A percentile compares a stretch with the other conserved stretches of the same genome.
Evolutionary conservation across 2,329 filamentous ascomycete species (phyloP).

Genomic region (Lasiodiplodia hormozganensis): DNA sequence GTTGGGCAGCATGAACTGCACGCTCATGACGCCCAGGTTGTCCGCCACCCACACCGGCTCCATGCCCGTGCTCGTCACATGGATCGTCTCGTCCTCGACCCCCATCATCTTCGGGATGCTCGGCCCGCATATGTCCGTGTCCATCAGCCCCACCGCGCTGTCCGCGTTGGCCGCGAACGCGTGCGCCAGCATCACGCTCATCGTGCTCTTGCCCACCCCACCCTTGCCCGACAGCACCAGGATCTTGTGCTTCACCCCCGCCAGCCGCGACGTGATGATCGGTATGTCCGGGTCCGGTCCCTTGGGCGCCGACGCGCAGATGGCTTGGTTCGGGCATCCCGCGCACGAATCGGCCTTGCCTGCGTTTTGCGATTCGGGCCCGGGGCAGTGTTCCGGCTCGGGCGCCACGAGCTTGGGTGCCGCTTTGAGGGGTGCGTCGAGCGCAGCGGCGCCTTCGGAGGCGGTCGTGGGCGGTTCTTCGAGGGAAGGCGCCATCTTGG

Average conservation of each 20-base stretch:
- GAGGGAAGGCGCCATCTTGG: constrained; percentile 77
- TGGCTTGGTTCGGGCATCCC: constrained; percentile 93
- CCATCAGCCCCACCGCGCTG: constrained; percentile 90
- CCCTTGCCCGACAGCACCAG: constrained; percentile 93
- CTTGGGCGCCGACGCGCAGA: constrained; percentile 93
- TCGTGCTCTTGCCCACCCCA: constrained; percentile 95
- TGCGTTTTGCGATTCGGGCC: constrained; percentile 77
- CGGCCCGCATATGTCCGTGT: constrained; percentile 96
- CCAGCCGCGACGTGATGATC: constrained; percentile 81
- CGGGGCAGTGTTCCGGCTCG: constrained; percentile 95
- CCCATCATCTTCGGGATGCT: constrained; percentile 99
- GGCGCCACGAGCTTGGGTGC: constrained; percentile 89
- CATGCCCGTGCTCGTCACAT: constrained; percentile 88
- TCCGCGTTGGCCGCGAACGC: constrained; percentile 84
- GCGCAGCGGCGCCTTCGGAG: constrained; percentile 52
- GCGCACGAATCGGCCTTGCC: constrained; percentile 81
- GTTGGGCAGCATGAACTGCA: constrained; percentile 97
- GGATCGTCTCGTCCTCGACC: constrained; percentile 90
- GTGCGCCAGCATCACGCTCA: constrained; percentile 85
- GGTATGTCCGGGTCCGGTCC: constrained; percentile 95
- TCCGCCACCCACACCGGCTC: constrained; percentile 95
- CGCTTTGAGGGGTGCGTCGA: constrained; percentile 77
- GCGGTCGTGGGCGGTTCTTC: constrained; percentile 70
- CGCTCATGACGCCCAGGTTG: constrained; percentile 94
- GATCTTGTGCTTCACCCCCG: constrained; percentile 87